Conservation (phyloP, 1,284 basidiomycete species). For the Termitomyces sp. region DNA sequence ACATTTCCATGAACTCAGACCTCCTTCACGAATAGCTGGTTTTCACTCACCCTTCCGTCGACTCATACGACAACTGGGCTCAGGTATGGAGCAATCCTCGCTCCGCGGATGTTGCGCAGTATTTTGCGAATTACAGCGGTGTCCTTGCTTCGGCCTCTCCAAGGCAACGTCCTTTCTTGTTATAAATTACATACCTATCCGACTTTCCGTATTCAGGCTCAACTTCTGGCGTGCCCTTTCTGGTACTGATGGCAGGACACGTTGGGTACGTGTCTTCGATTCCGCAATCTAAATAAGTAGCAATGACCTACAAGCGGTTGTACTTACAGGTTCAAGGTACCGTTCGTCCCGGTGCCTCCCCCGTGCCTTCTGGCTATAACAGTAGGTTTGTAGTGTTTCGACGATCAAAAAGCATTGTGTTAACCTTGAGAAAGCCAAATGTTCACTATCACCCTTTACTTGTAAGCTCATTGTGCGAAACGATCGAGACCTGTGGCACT, state of each 20-base stretch:
- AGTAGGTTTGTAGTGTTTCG: slow-evolving; percentile 16
- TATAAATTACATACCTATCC: not conserved
- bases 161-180: slow-evolving; percentile 29
- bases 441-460: slow-evolving; percentile 60
- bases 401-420: not conserved
- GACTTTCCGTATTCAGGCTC: slow-evolving; percentile 28
- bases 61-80: slow-evolving; percentile 65
- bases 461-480: slow-evolving; percentile 55
- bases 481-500: slow-evolving; percentile 19
- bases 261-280: slow-evolving; percentile 35
- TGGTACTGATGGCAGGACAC: slow-evolving; percentile 42
- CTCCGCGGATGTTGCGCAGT: slow-evolving; percentile 51
- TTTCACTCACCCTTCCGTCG: slow-evolving; percentile 58
- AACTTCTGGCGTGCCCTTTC: slow-evolving; percentile 60
- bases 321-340: slow-evolving; percentile 59
- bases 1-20: not conserved
- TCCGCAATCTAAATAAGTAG: not conserved
- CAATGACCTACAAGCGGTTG: slow-evolving; percentile 11
- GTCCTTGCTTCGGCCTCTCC: slow-evolving; percentile 56
- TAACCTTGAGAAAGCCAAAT: slow-evolving; percentile 45
- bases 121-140: slow-evolving; percentile 46
- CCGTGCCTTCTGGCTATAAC: slow-evolving; percentile 46
- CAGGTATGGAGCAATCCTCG: slow-evolving; percentile 50
- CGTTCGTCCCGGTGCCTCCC: slow-evolving; percentile 58
- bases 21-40: slow-evolving; percentile 37